Base-by-base conservation (phyloP, 1,139 yeast species). In the Pneumocystis jirovecii region DNA sequence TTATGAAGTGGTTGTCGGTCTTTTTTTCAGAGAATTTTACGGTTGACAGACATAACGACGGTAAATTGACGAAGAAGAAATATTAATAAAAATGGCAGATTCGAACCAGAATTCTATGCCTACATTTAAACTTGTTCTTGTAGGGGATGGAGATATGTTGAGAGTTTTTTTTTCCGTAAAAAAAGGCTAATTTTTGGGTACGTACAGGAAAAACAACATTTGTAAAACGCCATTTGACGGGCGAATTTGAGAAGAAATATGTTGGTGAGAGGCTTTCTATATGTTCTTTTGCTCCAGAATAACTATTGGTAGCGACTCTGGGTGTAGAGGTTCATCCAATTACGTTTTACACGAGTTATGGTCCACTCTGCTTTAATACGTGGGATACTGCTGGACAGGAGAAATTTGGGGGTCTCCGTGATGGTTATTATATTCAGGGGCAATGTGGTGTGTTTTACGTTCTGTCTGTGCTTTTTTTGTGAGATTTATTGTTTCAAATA, bases 351-450 rank as follows among this genome's bases (percentile, higher is more conserved):
- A 95, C 99, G 77, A 93, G 93, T 83, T 93, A 82, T 75, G 99
- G 99, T 81, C 97, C 93, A 81, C 89, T 95, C 81, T 91, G 89
- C 80, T 95, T 95, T 79, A 97, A 95, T 77, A 72, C 93, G 74
- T 95, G 99, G 99, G 99, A 95, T 80, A 95, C 98, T 69, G 99
- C 99, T 68, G 99, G 98, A 71, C 99, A 95, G 83, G 99, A 95
- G 82, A 95, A 95, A 82, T 93, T 95, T 74, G 99, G 99, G 79
- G 98, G 99, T 74, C 84, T 95, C 76, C 91, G 98, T 84, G 44
- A 39, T 12, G 61, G 61, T 12, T 60, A 60, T 25, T 60, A 60
- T 60, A 60, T 60, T 78, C 62, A 39, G 62, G 99, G 98, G 76
- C 97, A 95, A 82, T 95, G 98, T 84, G 99, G 97, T 82, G 21